Base-by-base conservation (phyloP, 768 basidiomycete species). In the Solioccasus polychromus region DNA sequence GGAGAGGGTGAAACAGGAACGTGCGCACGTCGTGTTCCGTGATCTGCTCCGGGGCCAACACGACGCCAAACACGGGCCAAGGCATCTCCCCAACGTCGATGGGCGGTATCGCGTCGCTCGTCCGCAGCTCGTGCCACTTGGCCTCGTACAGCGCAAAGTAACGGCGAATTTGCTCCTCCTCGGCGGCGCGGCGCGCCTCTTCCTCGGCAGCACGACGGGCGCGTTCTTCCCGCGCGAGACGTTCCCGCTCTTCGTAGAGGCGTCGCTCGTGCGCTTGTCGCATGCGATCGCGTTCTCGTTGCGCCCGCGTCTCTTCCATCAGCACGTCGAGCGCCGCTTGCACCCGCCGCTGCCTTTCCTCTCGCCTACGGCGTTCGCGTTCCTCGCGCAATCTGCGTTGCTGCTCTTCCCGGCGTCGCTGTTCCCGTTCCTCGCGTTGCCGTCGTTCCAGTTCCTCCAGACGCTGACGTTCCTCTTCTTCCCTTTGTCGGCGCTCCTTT, bases 1-100 rank as follows among this genome's bases (percentile, higher is more conserved):
- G 66, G 28, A 50, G 57, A 20, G 65, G 62, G 50, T 72, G 66
- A 40, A 71, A 64, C 20, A 77, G 36, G 57, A 81, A 81, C 29
- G 58, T 50, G 1, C 50, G 46, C 3, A 80, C 58, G 15, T 43
- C 57, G 9, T 64, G 54, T 19, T 50, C 39, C 2, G 72, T 69
- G 52, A 78, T 66, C n/a, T 71, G 61, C 2, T 55, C 58, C 9
- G 46, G 51, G 19, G 53, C 47, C 3, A 34, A 38, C 15, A 56
- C 17, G 18, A 41, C 31, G 35, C 59, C 37, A 15, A 76, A 56
- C 25, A 69, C 43, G 0, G 77, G 75, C 77, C 77, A 77, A 9
- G 77, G 76, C 40, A 78, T 48, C 39, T 71, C 59, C 19, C 35
- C 37, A 46, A 70, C 66, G 9, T 54, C 17, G 44, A 66, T 49